A percentile compares a stretch with the other conserved stretches of the same genome.
phyloP scores from a whole-genome alignment of 129 eudicot genomes.

The Arctium lappa region DNA sequence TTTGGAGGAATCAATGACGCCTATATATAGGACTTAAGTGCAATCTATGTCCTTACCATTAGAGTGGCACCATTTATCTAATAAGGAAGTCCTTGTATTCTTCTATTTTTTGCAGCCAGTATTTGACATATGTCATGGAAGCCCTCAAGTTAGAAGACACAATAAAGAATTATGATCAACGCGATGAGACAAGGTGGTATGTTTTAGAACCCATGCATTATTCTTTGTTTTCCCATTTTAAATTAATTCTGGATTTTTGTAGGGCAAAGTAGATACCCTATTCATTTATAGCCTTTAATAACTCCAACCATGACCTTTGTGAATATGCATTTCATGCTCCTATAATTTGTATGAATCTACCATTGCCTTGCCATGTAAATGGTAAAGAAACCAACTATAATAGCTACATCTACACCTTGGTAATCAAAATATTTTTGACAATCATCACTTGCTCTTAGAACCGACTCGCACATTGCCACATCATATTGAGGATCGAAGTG shows the following conservation, averaged over 20 bases:
- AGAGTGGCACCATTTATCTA: not conserved
- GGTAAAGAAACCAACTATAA: not conserved
- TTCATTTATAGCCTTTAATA: not conserved
- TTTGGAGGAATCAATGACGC: not conserved
- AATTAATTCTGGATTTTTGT: not conserved
- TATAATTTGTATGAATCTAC: not conserved
- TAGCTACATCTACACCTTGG: not conserved
- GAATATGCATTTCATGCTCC: not conserved
- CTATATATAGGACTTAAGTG: not conserved
- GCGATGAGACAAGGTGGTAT: constrained; percentile 72
- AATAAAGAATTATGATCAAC: constrained; percentile 71
- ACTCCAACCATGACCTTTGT: not conserved
- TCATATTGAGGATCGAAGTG: not conserved
- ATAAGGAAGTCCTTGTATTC: constrained; percentile 7
- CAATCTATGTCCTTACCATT: not conserved
- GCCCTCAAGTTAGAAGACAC: constrained; percentile 95
- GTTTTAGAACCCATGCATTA: constrained; percentile 1
- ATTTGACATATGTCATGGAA: constrained; percentile 77
- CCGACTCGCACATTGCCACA: not conserved
- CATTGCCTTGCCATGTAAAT: not conserved
- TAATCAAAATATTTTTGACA: not conserved
- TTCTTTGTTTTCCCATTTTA: not conserved
- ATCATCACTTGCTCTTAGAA: not conserved
- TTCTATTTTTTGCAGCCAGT: constrained; percentile 64
- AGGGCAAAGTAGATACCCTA: not conserved